Conservation (phyloP, 140 eudicot genomes). For the Bidens hawaiensis region DNA sequence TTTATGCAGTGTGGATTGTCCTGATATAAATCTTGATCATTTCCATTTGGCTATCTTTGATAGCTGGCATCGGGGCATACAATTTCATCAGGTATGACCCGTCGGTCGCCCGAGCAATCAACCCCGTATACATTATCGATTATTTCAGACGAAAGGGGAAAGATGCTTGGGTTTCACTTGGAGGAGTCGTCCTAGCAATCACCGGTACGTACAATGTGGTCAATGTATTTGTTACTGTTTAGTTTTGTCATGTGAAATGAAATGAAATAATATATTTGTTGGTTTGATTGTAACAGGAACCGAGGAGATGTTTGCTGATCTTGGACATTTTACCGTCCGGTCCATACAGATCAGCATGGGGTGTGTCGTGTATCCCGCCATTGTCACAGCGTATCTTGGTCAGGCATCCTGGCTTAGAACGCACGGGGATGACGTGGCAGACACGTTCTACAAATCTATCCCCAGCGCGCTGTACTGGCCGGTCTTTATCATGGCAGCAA, state of each 20-base stretch:
- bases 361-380: constrained; percentile 53
- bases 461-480: constrained; percentile 73
- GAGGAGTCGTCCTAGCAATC: constrained; percentile 55
- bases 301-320: constrained; percentile 63
- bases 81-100: constrained; percentile 63
- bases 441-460: constrained; percentile 52
- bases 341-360: constrained; percentile 55
- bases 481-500: constrained; percentile 54
- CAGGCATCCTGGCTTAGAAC: constrained; percentile 54
- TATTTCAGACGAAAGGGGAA: constrained; percentile 53
- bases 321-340: constrained; percentile 65
- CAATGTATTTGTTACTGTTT: neutral
- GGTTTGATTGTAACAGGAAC: constrained; percentile 39
- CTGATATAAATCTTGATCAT: too few species aligned
- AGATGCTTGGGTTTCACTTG: constrained; percentile 70
- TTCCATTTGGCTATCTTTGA: constrained; percentile 51
- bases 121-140: constrained; percentile 51
- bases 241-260: too few species aligned
- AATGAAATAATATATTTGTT: too few species aligned
- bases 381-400: constrained; percentile 44
- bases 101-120: constrained; percentile 49
- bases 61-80: constrained; percentile 46
- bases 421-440: constrained; percentile 20
- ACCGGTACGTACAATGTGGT: constrained; percentile 39
- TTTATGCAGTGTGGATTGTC: too few species aligned